phyloP scores from a whole-genome alignment of 2,329 filamentous ascomycete genomes.

The Pestalotiopsis sp. region DNA sequence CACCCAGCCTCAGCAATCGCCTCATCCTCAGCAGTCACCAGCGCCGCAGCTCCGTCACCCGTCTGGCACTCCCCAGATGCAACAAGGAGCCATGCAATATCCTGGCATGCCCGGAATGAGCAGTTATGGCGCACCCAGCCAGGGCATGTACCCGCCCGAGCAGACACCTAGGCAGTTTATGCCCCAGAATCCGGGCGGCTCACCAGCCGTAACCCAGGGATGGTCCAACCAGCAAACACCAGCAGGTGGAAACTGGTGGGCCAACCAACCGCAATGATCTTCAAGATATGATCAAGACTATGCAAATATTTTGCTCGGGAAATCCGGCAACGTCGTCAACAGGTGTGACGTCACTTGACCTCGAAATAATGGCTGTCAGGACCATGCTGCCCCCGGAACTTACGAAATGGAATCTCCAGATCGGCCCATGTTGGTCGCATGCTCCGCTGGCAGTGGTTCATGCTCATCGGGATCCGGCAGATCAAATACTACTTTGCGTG shows the following conservation, averaged over 20 bases:
- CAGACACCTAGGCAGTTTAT: constrained; percentile 70
- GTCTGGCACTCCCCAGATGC: constrained; percentile 56
- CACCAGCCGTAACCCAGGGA: constrained; percentile 53
- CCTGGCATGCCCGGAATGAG: constrained; percentile 64
- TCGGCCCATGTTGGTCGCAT: not conserved
- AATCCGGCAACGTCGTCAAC: not conserved
- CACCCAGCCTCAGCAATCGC: constrained; percentile 50
- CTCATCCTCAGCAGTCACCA: constrained; percentile 58
- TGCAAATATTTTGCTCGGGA: not conserved
- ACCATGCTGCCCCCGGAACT: not conserved
- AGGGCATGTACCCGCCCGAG: constrained; percentile 63
- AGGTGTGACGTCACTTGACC: not conserved
- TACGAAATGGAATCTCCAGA: not conserved
- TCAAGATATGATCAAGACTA: not conserved
- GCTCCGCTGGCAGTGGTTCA: not conserved
- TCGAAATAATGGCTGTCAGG: not conserved
- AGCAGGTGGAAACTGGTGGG: constrained; percentile 60
- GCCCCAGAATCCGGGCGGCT: constrained; percentile 60
- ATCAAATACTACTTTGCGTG: not conserved
- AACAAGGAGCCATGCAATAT: constrained; percentile 60
- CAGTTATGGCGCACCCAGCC: constrained; percentile 55
- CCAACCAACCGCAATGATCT: constrained; percentile 50
- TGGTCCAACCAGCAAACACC: constrained; percentile 66
- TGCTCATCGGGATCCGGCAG: constrained; percentile 2
- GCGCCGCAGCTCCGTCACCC: constrained; percentile 64